Evolutionary conservation across 108 stramenopile species (phyloP), one percentile per base, ranked within the genome.

Genomic region (Epipyxis sp.): DNA sequence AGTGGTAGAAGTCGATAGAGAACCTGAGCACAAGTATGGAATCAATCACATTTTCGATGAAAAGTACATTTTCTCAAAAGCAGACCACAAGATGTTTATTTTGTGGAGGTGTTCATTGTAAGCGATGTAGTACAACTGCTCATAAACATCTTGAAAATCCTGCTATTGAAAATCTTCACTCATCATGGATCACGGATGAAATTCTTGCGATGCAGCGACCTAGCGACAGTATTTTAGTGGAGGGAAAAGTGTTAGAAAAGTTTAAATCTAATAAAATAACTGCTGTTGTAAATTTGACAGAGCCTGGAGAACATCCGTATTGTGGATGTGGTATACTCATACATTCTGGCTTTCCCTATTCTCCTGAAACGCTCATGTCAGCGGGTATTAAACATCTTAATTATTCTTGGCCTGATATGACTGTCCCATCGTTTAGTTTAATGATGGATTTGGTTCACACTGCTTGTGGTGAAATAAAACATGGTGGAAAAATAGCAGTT

Each of bases 321-420:
- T 84, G 83, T 72, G 83, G 83, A 1, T 77, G 74, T 40, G 82
- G 82, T 1, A 6, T 79, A 35, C 76, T 79, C 32, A 42, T 43
- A 42, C 39, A 13, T 40, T 78, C 77, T 37, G 83, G 83, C 34
- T 84, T 84, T 40, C 81, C 83, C 20, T 84, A 84, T 79, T 39
- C 77, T 29, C 83, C 83, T 1, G 83, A 84, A 0, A 80, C 43
- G 34, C 62, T 84, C n/a, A 84, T 84, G 83, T 30, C 16, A 16
- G 77, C 65, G 40, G 82, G 79, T 50, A 83, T 83, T 0, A 78
- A 79, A 10, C 76, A 80, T 67, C 74, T 78, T 50, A 83, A 83
- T 27, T 83, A 82, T 6, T 65, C 76, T 1, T 83, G 82, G 82
- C 80, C 72, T 42, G 82, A 83, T 81, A 83, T 83, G 82, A 83